Conservation (phyloP, 768 basidiomycete species). For the Boletus rubropictus region DNA sequence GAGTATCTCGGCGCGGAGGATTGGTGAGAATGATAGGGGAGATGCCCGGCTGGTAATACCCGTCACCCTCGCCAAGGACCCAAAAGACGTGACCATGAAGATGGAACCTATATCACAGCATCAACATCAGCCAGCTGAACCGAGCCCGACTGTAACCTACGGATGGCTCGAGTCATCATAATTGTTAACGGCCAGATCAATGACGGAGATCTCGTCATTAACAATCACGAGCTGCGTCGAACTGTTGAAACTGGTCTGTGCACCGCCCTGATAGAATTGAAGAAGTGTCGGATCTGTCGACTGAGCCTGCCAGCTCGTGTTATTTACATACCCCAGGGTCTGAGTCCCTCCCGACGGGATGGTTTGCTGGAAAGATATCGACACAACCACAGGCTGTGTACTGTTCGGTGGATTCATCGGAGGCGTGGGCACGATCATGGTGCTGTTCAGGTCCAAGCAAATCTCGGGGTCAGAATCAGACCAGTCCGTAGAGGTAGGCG, state of each 20-base stretch:
- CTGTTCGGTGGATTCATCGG: constrained; percentile 26
- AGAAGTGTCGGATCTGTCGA: constrained; percentile 25
- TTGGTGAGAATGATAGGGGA: constrained; percentile 31
- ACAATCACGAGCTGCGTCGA: constrained; percentile 23
- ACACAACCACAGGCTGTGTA: constrained; percentile 15
- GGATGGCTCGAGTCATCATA: constrained; percentile 29
- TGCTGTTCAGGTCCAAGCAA: constrained; percentile 26
- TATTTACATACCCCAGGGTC: constrained; percentile 23
- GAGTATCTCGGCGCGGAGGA: constrained; percentile 39
- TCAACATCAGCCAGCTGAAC: neutral
- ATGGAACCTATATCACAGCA: constrained; percentile 27
- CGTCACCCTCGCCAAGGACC: constrained; percentile 34
- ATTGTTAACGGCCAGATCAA: constrained; percentile 22
- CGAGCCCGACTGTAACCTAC: constrained; percentile 10
- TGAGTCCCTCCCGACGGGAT: constrained; percentile 24
- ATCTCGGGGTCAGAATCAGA: constrained; percentile 19
- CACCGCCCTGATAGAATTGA: constrained; percentile 22
- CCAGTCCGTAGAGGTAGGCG: constrained; percentile 25
- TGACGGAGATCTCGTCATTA: constrained; percentile 24
- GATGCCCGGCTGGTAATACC: constrained; percentile 26
- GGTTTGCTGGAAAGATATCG: constrained; percentile 24
- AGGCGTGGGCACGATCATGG: constrained; percentile 26
- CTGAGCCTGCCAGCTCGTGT: constrained; percentile 26
- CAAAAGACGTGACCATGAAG: constrained; percentile 35
- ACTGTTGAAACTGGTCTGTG: constrained; percentile 23